phyloP scores from a whole-genome alignment of 257 asterid species.

The Solanum okadae region DNA sequence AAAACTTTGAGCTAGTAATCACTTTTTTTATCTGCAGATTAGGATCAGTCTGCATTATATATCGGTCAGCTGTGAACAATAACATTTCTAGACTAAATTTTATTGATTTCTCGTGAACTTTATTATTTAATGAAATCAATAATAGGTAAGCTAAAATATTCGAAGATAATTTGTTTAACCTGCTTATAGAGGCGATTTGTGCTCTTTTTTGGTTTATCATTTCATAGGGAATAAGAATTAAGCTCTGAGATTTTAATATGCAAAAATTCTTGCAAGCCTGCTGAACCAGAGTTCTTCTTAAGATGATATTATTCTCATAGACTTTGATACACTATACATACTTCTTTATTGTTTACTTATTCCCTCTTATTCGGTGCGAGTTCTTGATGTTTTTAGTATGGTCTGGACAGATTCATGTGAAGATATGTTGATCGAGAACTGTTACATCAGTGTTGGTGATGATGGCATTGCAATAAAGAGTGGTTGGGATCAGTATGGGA shows the following conservation, averaged over 20 bases:
- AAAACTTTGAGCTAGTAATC: neutral
- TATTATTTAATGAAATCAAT: neutral
- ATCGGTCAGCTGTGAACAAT: neutral
- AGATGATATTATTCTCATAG: neutral
- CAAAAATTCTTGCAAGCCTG: neutral
- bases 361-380: neutral
- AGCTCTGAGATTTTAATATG: neutral
- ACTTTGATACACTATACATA: neutral
- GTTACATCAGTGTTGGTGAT: slow-evolving; percentile 94
- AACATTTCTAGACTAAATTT: neutral
- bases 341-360: neutral
- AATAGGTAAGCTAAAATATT: neutral
- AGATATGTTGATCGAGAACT: slow-evolving; percentile 89
- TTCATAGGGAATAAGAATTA: neutral
- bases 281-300: neutral
- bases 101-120: neutral
- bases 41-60: neutral
- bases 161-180: neutral
- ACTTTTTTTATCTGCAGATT: neutral
- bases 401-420: slow-evolving; percentile 75
- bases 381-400: neutral
- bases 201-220: neutral
- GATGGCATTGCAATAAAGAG: slow-evolving; percentile 95
- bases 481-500: slow-evolving; percentile 98
- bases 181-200: neutral